Evolutionary conservation across 371 early-diverging fungal species (phyloP), one percentile per base, ranked within the genome.

Genomic region (Rhizomucor pusillus): DNA sequence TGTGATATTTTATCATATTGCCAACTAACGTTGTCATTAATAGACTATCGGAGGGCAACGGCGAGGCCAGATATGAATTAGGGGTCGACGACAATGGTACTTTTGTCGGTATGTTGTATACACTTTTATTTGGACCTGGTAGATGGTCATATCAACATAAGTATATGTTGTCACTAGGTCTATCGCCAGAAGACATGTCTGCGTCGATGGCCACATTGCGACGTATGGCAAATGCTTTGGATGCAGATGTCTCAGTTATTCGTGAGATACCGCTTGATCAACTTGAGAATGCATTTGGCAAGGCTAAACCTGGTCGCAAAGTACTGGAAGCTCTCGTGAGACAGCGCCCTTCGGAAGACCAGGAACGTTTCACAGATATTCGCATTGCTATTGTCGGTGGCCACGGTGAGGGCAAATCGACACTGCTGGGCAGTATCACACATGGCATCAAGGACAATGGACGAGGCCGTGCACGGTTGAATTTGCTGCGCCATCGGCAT

Each of bases 371-470:
- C 55, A 69, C 87, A 19, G 93, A 95, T 62, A 79, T 93, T 33
- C 78, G 94, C 1, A 81, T 94, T 5, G 91, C 90, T 0, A 71
- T 95, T 1, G 71, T 95, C 2, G 95, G 94, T 22, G 90, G 88
- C 19, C 81, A 84, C 16, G 88, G 90, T 50, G 88, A 88, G 29
- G 95, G 87, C 51, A 91, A 95, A 66, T 93, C 94, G 0, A 91
- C 95, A 2, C 60, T 94, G 19, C 68, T 96, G 13, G 92, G 93
- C 1, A 86, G 86, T 53, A 63, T 96, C 10, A 82, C 90, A 3
- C 86, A 95, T 65, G 87, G 88, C 23, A 86, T 88, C 22, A 73
- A 80, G 7, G 97, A 96, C 60, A 93, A 94, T 60, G 95, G 95
- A 9, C 80, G 86, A 29, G 97, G 97, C 5, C 83, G 86, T 52